These are phyloP conservation scores for Lactuca saligna DNA, from an alignment of 129 eudicot species.

Conservation along the genomic window DNA sequence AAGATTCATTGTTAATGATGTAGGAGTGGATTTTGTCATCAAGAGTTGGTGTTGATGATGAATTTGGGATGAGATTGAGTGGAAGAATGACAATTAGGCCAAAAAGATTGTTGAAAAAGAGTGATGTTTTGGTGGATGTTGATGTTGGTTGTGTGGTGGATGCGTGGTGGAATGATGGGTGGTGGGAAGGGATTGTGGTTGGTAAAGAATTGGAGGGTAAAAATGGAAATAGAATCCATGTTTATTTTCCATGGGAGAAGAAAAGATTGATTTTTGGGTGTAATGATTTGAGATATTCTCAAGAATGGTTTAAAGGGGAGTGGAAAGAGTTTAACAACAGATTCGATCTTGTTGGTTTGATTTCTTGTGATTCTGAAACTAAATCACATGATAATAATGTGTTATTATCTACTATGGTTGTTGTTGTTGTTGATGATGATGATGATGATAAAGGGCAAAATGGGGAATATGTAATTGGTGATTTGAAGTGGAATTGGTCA, in stretches of 20 bases:
- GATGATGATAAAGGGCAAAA: neutral
- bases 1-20: neutral
- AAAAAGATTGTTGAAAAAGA: constrained; percentile 9
- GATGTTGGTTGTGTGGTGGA: constrained; percentile 65
- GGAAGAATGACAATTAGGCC: constrained; percentile 78
- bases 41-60: constrained; percentile 54
- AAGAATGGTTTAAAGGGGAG: constrained; percentile 61
- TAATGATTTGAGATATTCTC: constrained; percentile 58
- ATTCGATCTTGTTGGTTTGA: constrained; percentile 43
- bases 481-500: constrained; percentile 64
- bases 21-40: constrained; percentile 86
- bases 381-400: constrained; percentile 25
- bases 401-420: constrained; percentile 1
- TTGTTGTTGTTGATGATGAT: no score
- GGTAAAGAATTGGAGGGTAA: constrained; percentile 47
- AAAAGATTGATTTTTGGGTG: constrained; percentile 25
- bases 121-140: constrained; percentile 15
- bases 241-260: constrained; percentile 79
- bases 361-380: constrained; percentile 13
- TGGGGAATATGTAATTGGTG: neutral
- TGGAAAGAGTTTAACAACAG: constrained; percentile 60
- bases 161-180: constrained; percentile 88
- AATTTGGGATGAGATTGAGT: constrained; percentile 45
- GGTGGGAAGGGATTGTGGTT: constrained; percentile 97
- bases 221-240: constrained; percentile 36